A percentile compares a stretch with the other conserved stretches of the same genome.
These are phyloP conservation scores for Leccinum pachyderme DNA, from an alignment of 1,284 basidiomycete genomes.

Conservation along the genomic window DNA sequence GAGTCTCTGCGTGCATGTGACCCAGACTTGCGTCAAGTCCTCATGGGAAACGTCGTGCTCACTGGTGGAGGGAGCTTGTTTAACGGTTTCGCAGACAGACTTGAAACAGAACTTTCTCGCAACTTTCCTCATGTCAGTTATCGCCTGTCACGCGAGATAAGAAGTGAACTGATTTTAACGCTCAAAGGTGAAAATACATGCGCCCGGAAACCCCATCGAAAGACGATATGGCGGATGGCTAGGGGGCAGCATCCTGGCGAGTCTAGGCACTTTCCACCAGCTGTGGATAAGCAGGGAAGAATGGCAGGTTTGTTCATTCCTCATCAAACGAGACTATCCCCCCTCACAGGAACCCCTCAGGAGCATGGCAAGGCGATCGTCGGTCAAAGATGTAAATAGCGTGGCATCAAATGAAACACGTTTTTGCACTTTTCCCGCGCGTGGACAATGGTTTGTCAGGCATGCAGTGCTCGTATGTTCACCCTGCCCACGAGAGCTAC, in stretches of 20 bases:
- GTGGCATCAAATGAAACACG: slow-evolving; percentile 5
- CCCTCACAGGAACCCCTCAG: slow-evolving; percentile 34
- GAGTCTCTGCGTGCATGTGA: slow-evolving; percentile 86
- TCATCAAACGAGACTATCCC: background rate
- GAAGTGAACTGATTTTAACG: slow-evolving; percentile 8
- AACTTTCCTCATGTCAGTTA: slow-evolving; percentile 76
- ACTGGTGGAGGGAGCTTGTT: slow-evolving; percentile 91
- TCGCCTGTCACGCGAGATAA: slow-evolving; percentile 1
- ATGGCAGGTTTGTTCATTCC: slow-evolving; percentile 67
- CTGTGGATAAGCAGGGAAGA: slow-evolving; percentile 92
- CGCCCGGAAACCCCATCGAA: slow-evolving; percentile 86
- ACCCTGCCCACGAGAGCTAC: background rate
- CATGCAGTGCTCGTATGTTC: background rate
- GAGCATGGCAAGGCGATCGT: slow-evolving; percentile 79
- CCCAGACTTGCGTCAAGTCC: slow-evolving; percentile 85
- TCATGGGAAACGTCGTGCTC: slow-evolving; percentile 92
- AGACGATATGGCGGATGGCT: slow-evolving; percentile 90
- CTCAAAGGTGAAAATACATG: slow-evolving; percentile 77
- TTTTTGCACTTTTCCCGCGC: background rate
- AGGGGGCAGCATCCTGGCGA: slow-evolving; percentile 90
- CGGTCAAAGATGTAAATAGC: slow-evolving; percentile 74
- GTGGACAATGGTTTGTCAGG: background rate
- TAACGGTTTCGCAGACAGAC: slow-evolving; percentile 82
- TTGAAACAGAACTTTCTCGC: slow-evolving; percentile 76
- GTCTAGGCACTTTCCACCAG: slow-evolving; percentile 95